Evolutionary conservation across 2,329 filamentous ascomycete species (phyloP).

Genomic region (Botrytis medusae): DNA sequence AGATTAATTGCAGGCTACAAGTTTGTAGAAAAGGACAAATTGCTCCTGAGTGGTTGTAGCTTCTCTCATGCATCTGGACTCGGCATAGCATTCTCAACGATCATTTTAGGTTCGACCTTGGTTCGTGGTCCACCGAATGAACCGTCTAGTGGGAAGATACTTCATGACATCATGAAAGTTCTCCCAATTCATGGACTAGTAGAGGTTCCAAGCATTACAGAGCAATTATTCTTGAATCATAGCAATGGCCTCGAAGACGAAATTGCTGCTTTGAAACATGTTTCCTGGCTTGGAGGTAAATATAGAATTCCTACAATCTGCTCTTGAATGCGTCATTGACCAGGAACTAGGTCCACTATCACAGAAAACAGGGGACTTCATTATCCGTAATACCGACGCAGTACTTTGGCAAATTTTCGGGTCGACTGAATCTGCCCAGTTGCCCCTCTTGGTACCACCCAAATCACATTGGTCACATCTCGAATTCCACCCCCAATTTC

Average conservation of each 20-base stretch:
- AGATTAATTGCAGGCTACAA: background rate
- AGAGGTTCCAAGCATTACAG: slow-evolving; percentile 25
- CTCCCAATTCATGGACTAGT: slow-evolving; percentile 30
- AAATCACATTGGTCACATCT: slow-evolving; percentile 40
- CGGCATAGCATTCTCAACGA: background rate
- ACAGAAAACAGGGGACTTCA: slow-evolving; percentile 1
- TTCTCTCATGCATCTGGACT: slow-evolving; percentile 31
- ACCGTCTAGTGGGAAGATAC: slow-evolving; percentile 23
- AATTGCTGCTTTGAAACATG: slow-evolving; percentile 23
- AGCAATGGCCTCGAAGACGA: slow-evolving; percentile 24
- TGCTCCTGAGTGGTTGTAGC: slow-evolving; percentile 4
- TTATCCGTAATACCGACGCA: background rate
- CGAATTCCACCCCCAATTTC: slow-evolving; percentile 34
- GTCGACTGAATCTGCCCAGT: slow-evolving; percentile 38
- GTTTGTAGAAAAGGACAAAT: background rate
- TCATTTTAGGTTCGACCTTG: slow-evolving; percentile 17
- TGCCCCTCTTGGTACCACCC: slow-evolving; percentile 31
- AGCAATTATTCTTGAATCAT: slow-evolving; percentile 26
- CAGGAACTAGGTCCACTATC: slow-evolving; percentile 3
- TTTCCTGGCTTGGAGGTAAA: slow-evolving; percentile 32
- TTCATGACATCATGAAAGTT: slow-evolving; percentile 30
- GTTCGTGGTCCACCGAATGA: slow-evolving; percentile 24
- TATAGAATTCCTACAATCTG: too few relatives aligned
- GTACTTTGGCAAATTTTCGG: slow-evolving; percentile 10
- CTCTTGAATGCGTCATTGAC: background rate